phyloP scores from a whole-genome alignment of 1,139 yeast genomes.

The Saccharomyces hybrid region DNA sequence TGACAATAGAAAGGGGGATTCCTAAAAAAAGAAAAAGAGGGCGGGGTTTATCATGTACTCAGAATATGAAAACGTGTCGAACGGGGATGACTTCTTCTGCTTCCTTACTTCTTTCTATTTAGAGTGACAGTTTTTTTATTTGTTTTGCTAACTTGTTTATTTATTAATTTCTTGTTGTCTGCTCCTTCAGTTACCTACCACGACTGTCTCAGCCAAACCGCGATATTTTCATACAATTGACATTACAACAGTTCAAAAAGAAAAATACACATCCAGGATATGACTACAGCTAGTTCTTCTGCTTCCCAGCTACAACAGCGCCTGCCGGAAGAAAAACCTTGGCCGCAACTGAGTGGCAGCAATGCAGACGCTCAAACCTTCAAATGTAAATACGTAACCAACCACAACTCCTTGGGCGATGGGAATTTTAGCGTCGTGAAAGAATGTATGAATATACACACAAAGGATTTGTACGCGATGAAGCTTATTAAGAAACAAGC shows the following conservation, averaged over 20 bases:
- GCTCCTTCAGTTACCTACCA: background rate
- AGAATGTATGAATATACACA: conserved; percentile 28
- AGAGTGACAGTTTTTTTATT: background rate
- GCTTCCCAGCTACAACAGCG: background rate
- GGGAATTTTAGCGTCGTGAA: conserved; percentile 32
- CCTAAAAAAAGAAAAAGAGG: background rate
- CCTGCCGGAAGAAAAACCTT: conserved; percentile 3
- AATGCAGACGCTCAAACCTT: conserved; percentile 8
- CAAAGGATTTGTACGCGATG: conserved; percentile 29
- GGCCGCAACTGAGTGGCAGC: conserved; percentile 7
- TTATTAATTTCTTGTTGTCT: background rate
- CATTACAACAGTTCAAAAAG: background rate
- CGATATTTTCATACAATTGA: background rate
- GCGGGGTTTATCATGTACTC: background rate
- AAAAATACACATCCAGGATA: background rate
- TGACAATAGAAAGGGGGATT: background rate
- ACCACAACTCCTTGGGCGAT: conserved; percentile 24
- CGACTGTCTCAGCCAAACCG: background rate
- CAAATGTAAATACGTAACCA: conserved; percentile 26
- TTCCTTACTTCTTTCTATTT: background rate
- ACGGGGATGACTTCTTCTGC: background rate
- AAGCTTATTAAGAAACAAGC: conserved; percentile 26
- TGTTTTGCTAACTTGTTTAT: background rate
- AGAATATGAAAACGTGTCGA: background rate
- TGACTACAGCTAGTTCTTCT: background rate